Evolutionary conservation across 2,329 filamentous ascomycete species (phyloP), one percentile per base, ranked within the genome.

Genomic region (Claviceps purpurea): DNA sequence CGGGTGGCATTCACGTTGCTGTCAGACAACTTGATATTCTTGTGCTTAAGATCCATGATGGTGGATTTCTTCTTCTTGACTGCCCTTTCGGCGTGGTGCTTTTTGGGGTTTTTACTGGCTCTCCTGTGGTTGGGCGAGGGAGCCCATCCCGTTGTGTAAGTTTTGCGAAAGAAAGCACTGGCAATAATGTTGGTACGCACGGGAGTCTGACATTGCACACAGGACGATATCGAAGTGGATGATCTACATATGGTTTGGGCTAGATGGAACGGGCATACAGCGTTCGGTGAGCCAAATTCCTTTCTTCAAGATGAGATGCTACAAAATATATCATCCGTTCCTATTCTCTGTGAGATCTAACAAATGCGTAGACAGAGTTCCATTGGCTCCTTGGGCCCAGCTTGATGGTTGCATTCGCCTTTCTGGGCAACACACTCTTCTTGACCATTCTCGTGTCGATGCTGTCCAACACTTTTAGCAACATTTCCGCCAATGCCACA

Each of bases 231-330:
- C 81, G 45, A 89, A 90, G 66, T 94, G 88, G 88, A 91, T 94
- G 87, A 77, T 93, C 1, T 93, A 86, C 77, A 90, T 94, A 57
- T 94, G 88, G 88, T 93, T 94, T 62, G 88, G 88, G 2, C 77
- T 94, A 1, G 88, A 93, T 59, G 88, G 79, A 6, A 81, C 76
- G 3, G 80, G 80, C 7, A 81, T 84, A 43, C 73, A 79, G 47
- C 66, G 73, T 57, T 79, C 78, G 52, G 74, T 75, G 61, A 62
- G 71, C 62, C 6, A 10, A 8, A 6, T 3, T n/a, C n/a, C n/a
- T 7, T 5, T 4, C 10, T 20, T 24, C 41, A 24, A 14, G 20
- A 43, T 43, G 39, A 16, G 18, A 38, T 16, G 10, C 8, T 24
- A 16, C 26, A 24, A 24, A 30, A 8, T 10, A 7, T 5, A 4